Evolutionary conservation across 2,329 filamentous ascomycete genomes (phyloP).

Genomic region (Hawksworthiomyces lignivorus): DNA sequence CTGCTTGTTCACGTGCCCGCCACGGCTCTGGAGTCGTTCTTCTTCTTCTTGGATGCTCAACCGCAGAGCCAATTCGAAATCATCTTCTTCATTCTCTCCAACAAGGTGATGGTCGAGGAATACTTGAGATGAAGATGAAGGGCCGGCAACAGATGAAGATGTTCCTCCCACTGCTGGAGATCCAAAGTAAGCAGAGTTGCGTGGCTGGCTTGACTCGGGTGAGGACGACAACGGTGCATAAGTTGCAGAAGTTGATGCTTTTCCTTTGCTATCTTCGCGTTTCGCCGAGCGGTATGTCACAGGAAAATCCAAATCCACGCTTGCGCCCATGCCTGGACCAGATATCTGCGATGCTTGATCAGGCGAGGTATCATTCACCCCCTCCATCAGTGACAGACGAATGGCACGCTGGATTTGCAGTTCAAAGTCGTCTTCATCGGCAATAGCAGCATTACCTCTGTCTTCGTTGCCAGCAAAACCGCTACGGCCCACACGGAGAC

Average conservation of each 20-base stretch:
- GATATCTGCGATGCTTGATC: neutral
- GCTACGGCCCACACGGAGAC: constrained; percentile 2
- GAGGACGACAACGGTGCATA: no score
- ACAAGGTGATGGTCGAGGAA: constrained; percentile 11
- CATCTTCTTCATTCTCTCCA: constrained; percentile 36
- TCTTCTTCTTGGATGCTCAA: constrained; percentile 52
- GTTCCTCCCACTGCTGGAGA: no score
- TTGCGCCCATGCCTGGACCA: constrained; percentile 31
- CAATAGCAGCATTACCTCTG: constrained; percentile 4
- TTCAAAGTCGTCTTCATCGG: constrained; percentile 46
- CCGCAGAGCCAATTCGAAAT: constrained; percentile 52
- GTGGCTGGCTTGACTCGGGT: neutral
- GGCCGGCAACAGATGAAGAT: neutral
- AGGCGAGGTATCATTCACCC: constrained; percentile 34
- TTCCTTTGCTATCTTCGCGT: constrained; percentile 1
- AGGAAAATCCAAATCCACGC: constrained; percentile 36
- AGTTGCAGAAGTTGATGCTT: neutral
- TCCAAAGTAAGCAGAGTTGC: no score
- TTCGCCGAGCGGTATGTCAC: constrained; percentile 25
- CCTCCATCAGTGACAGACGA: constrained; percentile 52
- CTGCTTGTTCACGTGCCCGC: neutral
- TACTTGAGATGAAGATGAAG: neutral
- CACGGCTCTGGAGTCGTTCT: constrained; percentile 20
- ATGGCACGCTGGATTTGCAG: constrained; percentile 56
- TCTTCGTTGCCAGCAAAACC: neutral